A percentile compares a stretch with the other conserved stretches of the same genome.
Evolutionary conservation across 1,284 basidiomycete species (phyloP).

Genomic region (Abortiporus biennis): DNA sequence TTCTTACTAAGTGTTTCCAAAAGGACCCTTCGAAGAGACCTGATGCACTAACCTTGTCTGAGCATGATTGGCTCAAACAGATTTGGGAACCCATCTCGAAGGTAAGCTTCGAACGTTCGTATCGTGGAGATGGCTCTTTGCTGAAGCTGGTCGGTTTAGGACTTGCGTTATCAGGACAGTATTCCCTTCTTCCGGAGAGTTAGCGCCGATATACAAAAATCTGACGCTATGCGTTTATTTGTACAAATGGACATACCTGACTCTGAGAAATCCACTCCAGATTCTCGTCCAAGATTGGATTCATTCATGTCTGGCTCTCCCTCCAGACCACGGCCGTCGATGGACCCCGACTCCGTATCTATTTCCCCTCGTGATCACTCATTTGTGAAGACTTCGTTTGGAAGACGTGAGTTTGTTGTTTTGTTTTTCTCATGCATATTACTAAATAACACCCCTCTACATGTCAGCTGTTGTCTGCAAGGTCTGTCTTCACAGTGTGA

Average conservation of each 20-base stretch:
- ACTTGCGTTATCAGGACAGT: conserved; percentile 84
- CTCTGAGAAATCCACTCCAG: conserved; percentile 28
- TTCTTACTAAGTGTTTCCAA: conserved; percentile 80
- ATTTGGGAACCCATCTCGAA: conserved; percentile 70
- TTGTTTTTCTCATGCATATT: conserved; percentile 2
- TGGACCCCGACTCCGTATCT: conserved; percentile 38
- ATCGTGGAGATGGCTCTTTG: too few relatives aligned
- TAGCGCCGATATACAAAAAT: conserved; percentile 76
- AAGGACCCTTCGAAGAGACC: conserved; percentile 83
- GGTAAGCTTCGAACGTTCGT: too few relatives aligned
- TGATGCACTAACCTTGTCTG: conserved; percentile 76
- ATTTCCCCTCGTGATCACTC: conserved; percentile 66
- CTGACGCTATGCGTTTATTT: conserved; percentile 53
- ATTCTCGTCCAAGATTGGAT: conserved; percentile 23
- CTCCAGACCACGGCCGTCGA: conserved; percentile 16
- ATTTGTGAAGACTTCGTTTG: conserved; percentile 90
- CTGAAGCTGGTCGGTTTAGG: too few relatives aligned
- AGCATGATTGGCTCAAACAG: conserved; percentile 85
- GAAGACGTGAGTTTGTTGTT: conserved; percentile 63
- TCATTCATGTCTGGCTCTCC: conserved; percentile 20
- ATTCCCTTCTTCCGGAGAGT: conserved; percentile 91
- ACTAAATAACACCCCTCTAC: conserved; percentile 11
- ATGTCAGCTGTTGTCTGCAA: conserved; percentile 77
- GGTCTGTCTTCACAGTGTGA: conserved; percentile 76
- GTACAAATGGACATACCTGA: conserved; percentile 47